Evolutionary conservation across 352 stramenopile genomes (phyloP).

Genomic region (Globisporangium acanthophoron): DNA sequence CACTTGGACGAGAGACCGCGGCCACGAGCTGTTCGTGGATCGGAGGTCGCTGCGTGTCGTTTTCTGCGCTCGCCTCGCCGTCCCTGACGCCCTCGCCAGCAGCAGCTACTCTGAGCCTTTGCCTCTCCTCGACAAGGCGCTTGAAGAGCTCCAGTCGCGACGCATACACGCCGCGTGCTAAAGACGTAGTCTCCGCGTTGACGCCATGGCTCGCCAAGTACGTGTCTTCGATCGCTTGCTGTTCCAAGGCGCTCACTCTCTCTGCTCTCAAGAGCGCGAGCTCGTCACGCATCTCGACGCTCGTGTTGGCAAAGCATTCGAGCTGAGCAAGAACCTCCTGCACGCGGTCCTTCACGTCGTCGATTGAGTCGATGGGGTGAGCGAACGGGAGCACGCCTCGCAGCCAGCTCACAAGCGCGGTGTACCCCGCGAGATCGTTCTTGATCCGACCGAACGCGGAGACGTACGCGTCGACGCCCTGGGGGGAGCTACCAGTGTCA

Average conservation of each 20-base stretch:
- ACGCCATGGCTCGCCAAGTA: constrained; percentile 19
- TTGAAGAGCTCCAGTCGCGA: constrained; percentile 22
- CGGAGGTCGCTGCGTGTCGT: neutral
- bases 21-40: constrained; percentile 7
- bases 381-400: constrained; percentile 26
- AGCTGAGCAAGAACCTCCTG: constrained; percentile 22
- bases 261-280: constrained; percentile 7
- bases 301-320: constrained; percentile 18
- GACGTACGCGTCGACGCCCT: constrained; percentile 12
- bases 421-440: constrained; percentile 22
- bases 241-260: constrained; percentile 13
- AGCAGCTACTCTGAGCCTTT: neutral
- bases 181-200: neutral
- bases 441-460: constrained; percentile 23
- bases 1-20: constrained; percentile 2
- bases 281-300: constrained; percentile 9
- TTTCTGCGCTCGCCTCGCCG: neutral
- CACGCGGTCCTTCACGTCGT: constrained; percentile 25
- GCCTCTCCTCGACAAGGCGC: constrained; percentile 21
- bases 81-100: neutral
- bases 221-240: constrained; percentile 18
- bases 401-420: constrained; percentile 19
- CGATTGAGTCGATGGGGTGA: constrained; percentile 17
- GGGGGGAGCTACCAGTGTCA: too few species aligned
- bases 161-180: neutral